Percentiles rank a stretch among this genome's conserved stretches.
Evolutionary conservation across 225 moss, liverwort and hornwort genomes (phyloP).

Genomic region (Neckera pumila): DNA sequence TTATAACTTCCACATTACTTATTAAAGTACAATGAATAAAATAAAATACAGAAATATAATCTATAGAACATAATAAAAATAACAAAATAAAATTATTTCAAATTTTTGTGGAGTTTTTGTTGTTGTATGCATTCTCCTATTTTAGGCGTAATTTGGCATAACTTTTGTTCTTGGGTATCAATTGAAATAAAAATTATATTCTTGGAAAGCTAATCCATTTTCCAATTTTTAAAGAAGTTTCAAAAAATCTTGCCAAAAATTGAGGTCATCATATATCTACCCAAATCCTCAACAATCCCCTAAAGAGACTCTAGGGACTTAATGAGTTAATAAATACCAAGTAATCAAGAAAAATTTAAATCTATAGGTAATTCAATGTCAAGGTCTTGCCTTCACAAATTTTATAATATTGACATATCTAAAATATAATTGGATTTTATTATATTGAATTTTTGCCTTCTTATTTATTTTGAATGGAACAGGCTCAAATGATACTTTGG

Average conservation of each 20-base stretch:
- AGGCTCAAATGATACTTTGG: background rate
- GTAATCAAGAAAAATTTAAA: background rate
- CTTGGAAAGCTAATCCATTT: background rate
- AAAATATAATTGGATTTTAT: background rate
- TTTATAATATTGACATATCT: background rate
- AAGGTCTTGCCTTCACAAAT: background rate
- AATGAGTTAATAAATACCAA: background rate
- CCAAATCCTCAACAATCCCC: no score
- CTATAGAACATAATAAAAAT: background rate
- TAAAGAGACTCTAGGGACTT: no score
- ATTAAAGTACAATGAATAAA: no score
- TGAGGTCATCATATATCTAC: no score
- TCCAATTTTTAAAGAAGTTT: no score
- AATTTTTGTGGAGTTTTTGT: background rate
- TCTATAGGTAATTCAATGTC: background rate
- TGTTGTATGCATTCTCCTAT: fast-evolving
- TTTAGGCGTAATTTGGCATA: background rate
- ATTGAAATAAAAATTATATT: background rate
- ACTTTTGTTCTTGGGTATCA: background rate
- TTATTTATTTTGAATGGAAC: background rate
- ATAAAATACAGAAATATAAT: no score
- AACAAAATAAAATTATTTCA: background rate
- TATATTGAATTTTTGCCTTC: background rate
- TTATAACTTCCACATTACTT: no score
- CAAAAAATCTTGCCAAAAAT: no score